Conservation (phyloP, 1,284 basidiomycete genomes). For the Porodaedalea pini region DNA sequence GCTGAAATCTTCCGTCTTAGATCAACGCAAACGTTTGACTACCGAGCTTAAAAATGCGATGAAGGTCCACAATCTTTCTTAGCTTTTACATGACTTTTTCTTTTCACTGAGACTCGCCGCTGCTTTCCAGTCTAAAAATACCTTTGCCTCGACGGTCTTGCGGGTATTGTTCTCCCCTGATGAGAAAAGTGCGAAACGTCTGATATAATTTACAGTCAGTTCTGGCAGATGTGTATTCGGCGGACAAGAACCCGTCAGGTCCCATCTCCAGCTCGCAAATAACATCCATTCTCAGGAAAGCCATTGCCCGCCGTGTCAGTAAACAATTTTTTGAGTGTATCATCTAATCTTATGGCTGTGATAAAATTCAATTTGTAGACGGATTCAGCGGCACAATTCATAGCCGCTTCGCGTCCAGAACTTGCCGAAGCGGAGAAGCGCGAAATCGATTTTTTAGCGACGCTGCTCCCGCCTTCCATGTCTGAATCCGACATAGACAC, state of each 20-base stretch:
- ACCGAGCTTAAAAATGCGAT: constrained; percentile 44
- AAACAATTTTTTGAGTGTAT: not conserved
- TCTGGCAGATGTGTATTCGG: constrained; percentile 62
- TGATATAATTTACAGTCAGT: constrained; percentile 45
- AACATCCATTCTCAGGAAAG: constrained; percentile 53
- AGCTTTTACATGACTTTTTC: not conserved
- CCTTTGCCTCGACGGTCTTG: constrained; percentile 51
- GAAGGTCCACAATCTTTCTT: constrained; percentile 44
- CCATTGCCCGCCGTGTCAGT: constrained; percentile 54
- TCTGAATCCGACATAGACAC: constrained; percentile 51
- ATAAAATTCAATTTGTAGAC: constrained; percentile 35
- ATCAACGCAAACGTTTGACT: constrained; percentile 27
- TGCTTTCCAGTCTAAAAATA: constrained; percentile 47
- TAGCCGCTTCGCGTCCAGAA: constrained; percentile 54
- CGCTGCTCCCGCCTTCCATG: constrained; percentile 58
- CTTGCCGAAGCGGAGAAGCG: constrained; percentile 59
- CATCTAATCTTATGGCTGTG: constrained; percentile 7
- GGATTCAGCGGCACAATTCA: constrained; percentile 57
- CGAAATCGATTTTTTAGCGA: constrained; percentile 52
- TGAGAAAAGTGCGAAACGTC: not conserved
- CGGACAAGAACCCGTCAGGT: constrained; percentile 50
- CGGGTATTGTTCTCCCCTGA: constrained; percentile 39
- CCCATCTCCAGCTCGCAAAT: constrained; percentile 43
- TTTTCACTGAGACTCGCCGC: constrained; percentile 2
- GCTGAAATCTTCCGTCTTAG: not conserved